A percentile compares a stretch with the other conserved stretches of the same genome.
Evolutionary conservation across 108 stramenopile species (phyloP).

Genomic region (Aurantiochytrium sp.): DNA sequence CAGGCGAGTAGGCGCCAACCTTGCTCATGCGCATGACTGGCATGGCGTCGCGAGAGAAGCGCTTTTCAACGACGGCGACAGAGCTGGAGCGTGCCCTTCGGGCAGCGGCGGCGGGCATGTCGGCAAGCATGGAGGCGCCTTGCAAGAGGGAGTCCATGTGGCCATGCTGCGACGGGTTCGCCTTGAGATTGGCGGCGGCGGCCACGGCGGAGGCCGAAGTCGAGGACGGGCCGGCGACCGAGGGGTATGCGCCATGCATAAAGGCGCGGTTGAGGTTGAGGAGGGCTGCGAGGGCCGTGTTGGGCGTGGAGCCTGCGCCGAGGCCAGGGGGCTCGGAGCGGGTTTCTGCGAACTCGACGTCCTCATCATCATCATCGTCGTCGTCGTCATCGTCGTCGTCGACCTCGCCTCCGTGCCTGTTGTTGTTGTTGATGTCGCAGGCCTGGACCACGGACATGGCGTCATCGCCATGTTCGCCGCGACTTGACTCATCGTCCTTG

Average conservation of each 20-base stretch:
- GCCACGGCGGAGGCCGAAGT: no score
- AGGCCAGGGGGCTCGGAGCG: neutral
- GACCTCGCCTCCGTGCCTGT: neutral
- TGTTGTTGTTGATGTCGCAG: neutral
- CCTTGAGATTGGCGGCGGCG: no score
- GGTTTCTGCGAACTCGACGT: neutral
- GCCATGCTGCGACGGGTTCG: neutral
- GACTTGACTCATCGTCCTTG: neutral
- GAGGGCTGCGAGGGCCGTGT: neutral
- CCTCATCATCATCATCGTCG: neutral
- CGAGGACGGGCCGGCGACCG: neutral
- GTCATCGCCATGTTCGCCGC: neutral
- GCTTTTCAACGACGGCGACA: neutral
- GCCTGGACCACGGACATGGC: neutral
- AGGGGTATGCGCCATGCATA: neutral
- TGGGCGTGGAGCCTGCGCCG: neutral
- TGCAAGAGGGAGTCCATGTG: neutral
- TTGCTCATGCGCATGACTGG: neutral
- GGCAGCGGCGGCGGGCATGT: neutral
- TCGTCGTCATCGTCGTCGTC: neutral
- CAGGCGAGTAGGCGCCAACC: slow-evolving; percentile 92
- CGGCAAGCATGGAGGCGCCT: neutral
- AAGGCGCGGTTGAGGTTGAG: neutral
- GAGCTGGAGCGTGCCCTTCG: neutral
- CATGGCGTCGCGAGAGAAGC: slow-evolving; percentile 6